These are phyloP conservation scores for Pseudozyma thailandica DNA, from an alignment of 1,284 basidiomycete species.

Conservation along the genomic window DNA sequence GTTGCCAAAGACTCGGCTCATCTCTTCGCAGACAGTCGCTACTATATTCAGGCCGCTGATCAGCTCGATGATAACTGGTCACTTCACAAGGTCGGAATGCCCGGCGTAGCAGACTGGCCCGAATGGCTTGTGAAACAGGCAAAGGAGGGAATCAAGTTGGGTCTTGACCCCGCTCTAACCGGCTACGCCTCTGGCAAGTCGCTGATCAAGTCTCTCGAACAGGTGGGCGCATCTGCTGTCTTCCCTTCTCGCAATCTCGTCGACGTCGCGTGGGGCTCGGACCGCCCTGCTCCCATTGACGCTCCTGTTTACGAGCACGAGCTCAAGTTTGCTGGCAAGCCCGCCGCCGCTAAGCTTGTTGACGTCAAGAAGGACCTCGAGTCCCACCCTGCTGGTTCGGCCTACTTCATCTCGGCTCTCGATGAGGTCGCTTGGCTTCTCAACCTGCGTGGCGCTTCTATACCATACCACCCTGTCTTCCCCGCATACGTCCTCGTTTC, in stretches of 20 bases:
- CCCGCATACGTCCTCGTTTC: constrained; percentile 58
- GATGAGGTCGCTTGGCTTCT: constrained; percentile 65
- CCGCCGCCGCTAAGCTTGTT: constrained; percentile 62
- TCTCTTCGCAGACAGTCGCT: constrained; percentile 86
- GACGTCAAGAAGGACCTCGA: constrained; percentile 48
- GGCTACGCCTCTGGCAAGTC: constrained; percentile 75
- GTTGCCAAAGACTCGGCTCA: constrained; percentile 72
- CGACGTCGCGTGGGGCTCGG: constrained; percentile 79
- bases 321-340: constrained; percentile 77
- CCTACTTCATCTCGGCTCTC: constrained; percentile 57
- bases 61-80: constrained; percentile 83
- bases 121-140: constrained; percentile 70
- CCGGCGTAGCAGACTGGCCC: constrained; percentile 63
- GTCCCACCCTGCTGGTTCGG: constrained; percentile 28
- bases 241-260: constrained; percentile 77
- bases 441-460: constrained; percentile 62
- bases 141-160: constrained; percentile 75
- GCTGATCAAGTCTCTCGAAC: constrained; percentile 26
- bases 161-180: constrained; percentile 88
- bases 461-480: constrained; percentile 64
- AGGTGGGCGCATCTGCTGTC: constrained; percentile 71
- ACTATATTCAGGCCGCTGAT: constrained; percentile 84
- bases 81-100: constrained; percentile 75
- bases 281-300: constrained; percentile 77
- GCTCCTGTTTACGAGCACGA: constrained; percentile 81